These are phyloP conservation scores for Hyaloperonospora brassicae DNA, from an alignment of 352 stramenopile species.

Conservation along the genomic window DNA sequence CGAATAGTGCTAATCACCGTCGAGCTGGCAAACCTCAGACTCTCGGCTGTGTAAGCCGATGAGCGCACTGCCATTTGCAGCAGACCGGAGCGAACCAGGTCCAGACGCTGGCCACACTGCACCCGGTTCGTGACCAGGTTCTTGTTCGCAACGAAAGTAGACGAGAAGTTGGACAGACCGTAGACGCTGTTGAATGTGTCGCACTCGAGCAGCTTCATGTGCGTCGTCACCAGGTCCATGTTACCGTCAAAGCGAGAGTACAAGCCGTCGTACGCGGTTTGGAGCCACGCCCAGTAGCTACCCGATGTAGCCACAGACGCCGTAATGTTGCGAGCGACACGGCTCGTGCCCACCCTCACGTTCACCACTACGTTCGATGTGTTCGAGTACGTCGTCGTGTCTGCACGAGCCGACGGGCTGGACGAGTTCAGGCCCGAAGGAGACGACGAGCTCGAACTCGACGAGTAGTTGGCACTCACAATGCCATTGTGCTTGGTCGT, in stretches of 20 bases:
- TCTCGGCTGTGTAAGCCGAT: constrained; percentile 34
- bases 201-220: constrained; percentile 57
- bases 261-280: constrained; percentile 48
- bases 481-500: constrained; percentile 54
- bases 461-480: constrained; percentile 35
- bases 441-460: constrained; percentile 22
- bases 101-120: constrained; percentile 40
- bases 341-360: constrained; percentile 35
- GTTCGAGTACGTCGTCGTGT: constrained; percentile 31
- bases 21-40: constrained; percentile 39
- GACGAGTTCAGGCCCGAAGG: too few species aligned
- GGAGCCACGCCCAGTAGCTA: constrained; percentile 54
- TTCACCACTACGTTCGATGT: constrained; percentile 31
- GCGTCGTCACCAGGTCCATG: constrained; percentile 46
- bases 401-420: constrained; percentile 13
- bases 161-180: constrained; percentile 37
- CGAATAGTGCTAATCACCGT: constrained; percentile 35
- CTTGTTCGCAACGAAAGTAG: constrained; percentile 43
- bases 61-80: constrained; percentile 37
- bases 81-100: constrained; percentile 39
- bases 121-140: constrained; percentile 43
- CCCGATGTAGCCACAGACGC: constrained; percentile 42
- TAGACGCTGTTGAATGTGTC: constrained; percentile 52
- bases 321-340: constrained; percentile 33
- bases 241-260: constrained; percentile 53